A percentile compares a stretch with the other conserved stretches of the same genome.
These are phyloP conservation scores for Wallacemonas sp. DNA, from an alignment of 208 protist genomes.

Conservation along the genomic window DNA sequence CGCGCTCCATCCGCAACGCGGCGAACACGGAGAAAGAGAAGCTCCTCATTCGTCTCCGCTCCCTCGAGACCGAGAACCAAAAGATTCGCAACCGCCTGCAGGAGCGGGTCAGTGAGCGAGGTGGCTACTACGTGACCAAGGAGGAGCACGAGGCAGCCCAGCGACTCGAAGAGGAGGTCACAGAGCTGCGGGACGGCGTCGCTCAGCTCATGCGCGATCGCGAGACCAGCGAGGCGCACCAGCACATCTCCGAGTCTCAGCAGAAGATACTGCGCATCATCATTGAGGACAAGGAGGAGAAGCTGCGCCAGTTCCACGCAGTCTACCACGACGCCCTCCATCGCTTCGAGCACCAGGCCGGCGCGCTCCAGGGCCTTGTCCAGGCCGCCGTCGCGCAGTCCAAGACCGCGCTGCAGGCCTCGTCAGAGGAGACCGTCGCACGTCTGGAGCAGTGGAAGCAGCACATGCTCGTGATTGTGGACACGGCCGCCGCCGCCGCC, in stretches of 20 bases:
- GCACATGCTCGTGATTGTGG: constrained; percentile 30
- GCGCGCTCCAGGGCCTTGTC: constrained; percentile 58
- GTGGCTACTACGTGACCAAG: constrained; percentile 81
- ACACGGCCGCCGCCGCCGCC: constrained; percentile 20
- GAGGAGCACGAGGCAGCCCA: constrained; percentile 81
- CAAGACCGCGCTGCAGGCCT: constrained; percentile 29
- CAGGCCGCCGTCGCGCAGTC: constrained; percentile 49
- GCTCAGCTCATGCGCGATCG: constrained; percentile 68
- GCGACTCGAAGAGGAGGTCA: constrained; percentile 55
- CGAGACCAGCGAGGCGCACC: constrained; percentile 59
- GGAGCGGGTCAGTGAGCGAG: constrained; percentile 82
- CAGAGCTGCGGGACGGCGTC: constrained; percentile 51
- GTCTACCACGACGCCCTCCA: constrained; percentile 76
- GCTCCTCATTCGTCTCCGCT: constrained; percentile 74
- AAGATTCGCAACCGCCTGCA: constrained; percentile 85
- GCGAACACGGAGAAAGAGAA: constrained; percentile 84
- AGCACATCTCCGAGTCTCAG: constrained; percentile 83
- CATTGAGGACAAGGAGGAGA: constrained; percentile 75
- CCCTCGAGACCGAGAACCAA: constrained; percentile 87
- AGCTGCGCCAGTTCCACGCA: constrained; percentile 65
- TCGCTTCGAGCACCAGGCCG: constrained; percentile 69
- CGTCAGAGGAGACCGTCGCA: constrained; percentile 32
- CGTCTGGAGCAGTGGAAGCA: constrained; percentile 55
- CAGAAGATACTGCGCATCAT: constrained; percentile 58
- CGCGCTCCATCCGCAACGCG: constrained; percentile 94